Evolutionary conservation across 2,329 filamentous ascomycete genomes (phyloP), one percentile per base, ranked within the genome.

Genomic region (Colletotrichum cordylinicola): DNA sequence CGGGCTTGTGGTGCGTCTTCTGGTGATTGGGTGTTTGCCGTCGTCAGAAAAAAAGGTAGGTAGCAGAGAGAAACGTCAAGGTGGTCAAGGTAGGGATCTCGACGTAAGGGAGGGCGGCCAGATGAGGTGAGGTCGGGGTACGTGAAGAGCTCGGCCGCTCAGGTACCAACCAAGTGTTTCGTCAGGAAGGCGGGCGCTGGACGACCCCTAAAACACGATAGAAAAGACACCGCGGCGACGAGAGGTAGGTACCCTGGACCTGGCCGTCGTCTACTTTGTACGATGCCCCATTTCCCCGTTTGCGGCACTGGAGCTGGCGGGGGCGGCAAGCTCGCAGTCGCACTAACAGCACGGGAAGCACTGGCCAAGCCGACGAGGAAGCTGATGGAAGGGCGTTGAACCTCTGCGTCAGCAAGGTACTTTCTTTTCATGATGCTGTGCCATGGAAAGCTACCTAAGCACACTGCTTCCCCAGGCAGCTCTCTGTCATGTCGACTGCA

Each of bases 161-260:
- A 48, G 60, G 72, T 69, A 70, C 39, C 70, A 27, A 35, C 29
- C 29, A 39, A 62, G 65, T 72, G 65, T 73, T 69, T 73, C 70
- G 65, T 73, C 27, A 61, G 35, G 52, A 67, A 52, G 64, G 64
- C 37, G 64, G 70, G 35, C 67, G 70, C 64, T 52, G 43, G 43
- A 10, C 43, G 43, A 52, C 43, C 43, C 43, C 43, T 52, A 52
- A 52, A 52, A 52, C n/a, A 52, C 10, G 43, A 52, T 21, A 4
- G n/a, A 21, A 52, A 7, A 52, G 43, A 52, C n/a, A 52, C 43
- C 43, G 43, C 27, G 58, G 27, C 24, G 29, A 31, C 29, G 18
- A 33, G 15, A n/a, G 58, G 18, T 12, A n/a, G 58, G 18, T 12
- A 33, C 43, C 43, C 43, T 21, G n/a, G 43, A n/a, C 43, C 43